A percentile compares a stretch with the other conserved stretches of the same genome.
Evolutionary conservation across 441 rosid species (phyloP).

Genomic region (Arabidopsis lyrata): DNA sequence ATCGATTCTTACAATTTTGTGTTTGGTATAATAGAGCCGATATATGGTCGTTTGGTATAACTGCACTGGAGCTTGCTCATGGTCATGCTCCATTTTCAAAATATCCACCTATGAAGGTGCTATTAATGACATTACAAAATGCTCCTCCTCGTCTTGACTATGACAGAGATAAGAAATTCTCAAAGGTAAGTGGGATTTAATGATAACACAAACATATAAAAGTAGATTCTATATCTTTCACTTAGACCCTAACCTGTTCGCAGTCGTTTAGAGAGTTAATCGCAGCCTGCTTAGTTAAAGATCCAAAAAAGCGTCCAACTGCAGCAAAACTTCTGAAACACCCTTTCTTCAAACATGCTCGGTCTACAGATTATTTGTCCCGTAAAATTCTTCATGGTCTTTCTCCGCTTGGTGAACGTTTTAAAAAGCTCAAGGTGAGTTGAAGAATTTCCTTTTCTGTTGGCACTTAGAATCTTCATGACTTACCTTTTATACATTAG

Average conservation of each 20-base stretch:
- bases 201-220: slow-evolving; percentile 14
- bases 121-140: slow-evolving; percentile 88
- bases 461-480: slow-evolving; percentile 30
- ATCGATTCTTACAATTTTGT: slow-evolving; percentile 11
- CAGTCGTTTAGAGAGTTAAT: slow-evolving; percentile 89
- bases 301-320: slow-evolving; percentile 89
- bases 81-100: slow-evolving; percentile 93
- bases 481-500: slow-evolving; percentile 32
- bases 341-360: slow-evolving; percentile 78
- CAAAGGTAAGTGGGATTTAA: slow-evolving; percentile 59
- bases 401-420: slow-evolving; percentile 85
- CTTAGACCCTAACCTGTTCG: slow-evolving; percentile 33
- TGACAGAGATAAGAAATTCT: slow-evolving; percentile 83
- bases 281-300: slow-evolving; percentile 89
- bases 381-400: slow-evolving; percentile 71
- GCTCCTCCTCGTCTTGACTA: slow-evolving; percentile 94
- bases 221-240: slow-evolving; percentile 15
- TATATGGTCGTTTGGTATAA: slow-evolving; percentile 89
- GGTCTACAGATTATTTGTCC: slow-evolving; percentile 64
- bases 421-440: slow-evolving; percentile 73
- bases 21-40: slow-evolving; percentile 64
- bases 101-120: slow-evolving; percentile 86
- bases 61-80: slow-evolving; percentile 91
- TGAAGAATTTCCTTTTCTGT: background rate
- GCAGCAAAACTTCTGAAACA: slow-evolving; percentile 84